Base-by-base conservation (phyloP, 371 early-diverging fungal species). In the Batrachochytrium dendrobatidis region DNA sequence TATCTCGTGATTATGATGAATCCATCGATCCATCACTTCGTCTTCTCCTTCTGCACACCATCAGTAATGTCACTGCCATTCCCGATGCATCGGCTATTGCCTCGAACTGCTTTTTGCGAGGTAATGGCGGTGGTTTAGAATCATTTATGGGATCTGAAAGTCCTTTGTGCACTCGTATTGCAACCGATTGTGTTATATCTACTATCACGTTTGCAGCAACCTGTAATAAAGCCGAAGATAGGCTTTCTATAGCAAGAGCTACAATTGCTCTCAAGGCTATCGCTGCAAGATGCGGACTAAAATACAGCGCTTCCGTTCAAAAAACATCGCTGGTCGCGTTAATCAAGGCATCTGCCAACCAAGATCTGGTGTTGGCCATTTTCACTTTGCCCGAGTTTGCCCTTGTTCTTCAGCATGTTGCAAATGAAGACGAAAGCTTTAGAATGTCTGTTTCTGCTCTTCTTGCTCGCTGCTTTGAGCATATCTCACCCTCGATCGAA, bases 401-500 rank as follows among this genome's bases (percentile, higher is more conserved):
- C 3, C 26, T 22, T n/a, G 22, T 69, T 29, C 52, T 69, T 32
- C 35, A 22, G 3, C 55, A 58, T 15, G 62, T 59, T 2, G 34
- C 15, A 17, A 60, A 66, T 39, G 2, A 18, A 15, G 50, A 60
- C 53, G 56, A 58, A 18, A 53, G 53, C 35, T 31, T 69, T 29
- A 33, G 46, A 2, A 33, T 29, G 26, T 58, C 66, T 3, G 66
- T 69, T 1, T 55, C 69, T 6, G 57, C 53, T 7, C 66, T 65
- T 15, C 57, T 69, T 10, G 55, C 61, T 7, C 55, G 69, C 1
- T 49, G 67, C 32, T 54, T 69, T 30, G 65, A 62, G 30, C 62
- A 39, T 22, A 55, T 66, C 15, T 48, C 34, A 4, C 20, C 28
- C 24, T 55, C 31, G n/a, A 43, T 62, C 29, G 54, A 58, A 30